A percentile compares a stretch with the other conserved stretches of the same genome.
phyloP scores from a whole-genome alignment of 228 moss, liverwort and hornwort species.

The Sphagnum fallax region DNA sequence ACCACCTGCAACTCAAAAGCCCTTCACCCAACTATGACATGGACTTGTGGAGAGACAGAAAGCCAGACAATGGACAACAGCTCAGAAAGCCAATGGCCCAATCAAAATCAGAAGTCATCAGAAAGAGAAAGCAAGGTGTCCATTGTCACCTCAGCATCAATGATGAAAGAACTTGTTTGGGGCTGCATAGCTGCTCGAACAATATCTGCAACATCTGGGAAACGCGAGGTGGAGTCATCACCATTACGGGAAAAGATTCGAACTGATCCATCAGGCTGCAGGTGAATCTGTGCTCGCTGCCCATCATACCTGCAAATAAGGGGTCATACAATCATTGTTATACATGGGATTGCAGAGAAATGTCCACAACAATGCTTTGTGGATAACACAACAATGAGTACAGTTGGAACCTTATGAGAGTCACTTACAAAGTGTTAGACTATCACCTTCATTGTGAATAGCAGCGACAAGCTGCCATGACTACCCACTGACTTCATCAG shows the following conservation, averaged over 20 bases:
- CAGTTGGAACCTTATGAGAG: no score
- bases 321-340: no score
- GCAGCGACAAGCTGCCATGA: no score
- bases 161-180: conserved; percentile 60
- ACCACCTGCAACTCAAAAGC: conserved; percentile 42
- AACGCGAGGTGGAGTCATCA: conserved; percentile 72
- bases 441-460: no score
- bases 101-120: background rate
- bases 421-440: no score
- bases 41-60: background rate
- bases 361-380: background rate
- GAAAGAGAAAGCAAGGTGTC: no score
- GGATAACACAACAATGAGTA: no score
- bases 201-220: conserved; percentile 71
- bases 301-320: conserved; percentile 65
- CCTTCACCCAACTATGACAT: background rate
- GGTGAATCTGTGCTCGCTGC: conserved; percentile 78
- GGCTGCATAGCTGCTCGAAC: conserved; percentile 49
- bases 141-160: conserved; percentile 67
- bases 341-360: background rate
- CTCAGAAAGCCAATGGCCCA: background rate
- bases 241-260: conserved; percentile 79
- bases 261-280: conserved; percentile 58
- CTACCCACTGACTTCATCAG: no score
- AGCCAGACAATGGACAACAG: background rate